phyloP scores from a whole-genome alignment of 805 yeast genomes.

The Saturnispora hagleri region DNA sequence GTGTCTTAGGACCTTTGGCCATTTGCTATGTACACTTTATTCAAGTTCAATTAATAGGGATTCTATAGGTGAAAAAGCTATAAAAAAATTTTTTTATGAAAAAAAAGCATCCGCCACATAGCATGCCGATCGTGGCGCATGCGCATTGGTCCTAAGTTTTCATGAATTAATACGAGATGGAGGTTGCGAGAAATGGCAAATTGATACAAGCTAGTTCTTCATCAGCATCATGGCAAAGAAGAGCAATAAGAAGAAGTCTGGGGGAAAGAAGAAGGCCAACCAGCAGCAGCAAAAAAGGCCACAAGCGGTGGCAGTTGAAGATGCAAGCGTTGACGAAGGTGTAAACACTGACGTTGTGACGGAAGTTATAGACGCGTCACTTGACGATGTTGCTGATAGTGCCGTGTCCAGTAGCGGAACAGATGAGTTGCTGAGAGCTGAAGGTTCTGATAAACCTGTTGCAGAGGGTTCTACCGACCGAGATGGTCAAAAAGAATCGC shows the following conservation, averaged over 20 bases:
- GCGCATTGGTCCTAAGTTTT: background rate
- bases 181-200: background rate
- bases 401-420: background rate
- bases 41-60: background rate
- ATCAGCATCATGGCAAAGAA: slow-evolving; percentile 1
- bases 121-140: background rate
- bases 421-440: background rate
- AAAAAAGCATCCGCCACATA: background rate
- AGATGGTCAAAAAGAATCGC: too few relatives aligned
- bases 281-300: background rate
- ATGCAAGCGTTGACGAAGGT: background rate
- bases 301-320: background rate
- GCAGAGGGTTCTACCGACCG: background rate
- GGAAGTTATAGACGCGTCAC: background rate
- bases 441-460: background rate
- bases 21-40: background rate
- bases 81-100: background rate
- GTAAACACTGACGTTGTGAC: background rate
- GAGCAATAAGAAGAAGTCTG: slow-evolving; percentile 2
- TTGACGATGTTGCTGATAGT: background rate
- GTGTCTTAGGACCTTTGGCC: slow-evolving; percentile 30
- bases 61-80: background rate
- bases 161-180: background rate
- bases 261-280: background rate
- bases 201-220: background rate